These are phyloP conservation scores for Lipomyces kockii DNA, from an alignment of 805 yeast species.

Conservation along the genomic window DNA sequence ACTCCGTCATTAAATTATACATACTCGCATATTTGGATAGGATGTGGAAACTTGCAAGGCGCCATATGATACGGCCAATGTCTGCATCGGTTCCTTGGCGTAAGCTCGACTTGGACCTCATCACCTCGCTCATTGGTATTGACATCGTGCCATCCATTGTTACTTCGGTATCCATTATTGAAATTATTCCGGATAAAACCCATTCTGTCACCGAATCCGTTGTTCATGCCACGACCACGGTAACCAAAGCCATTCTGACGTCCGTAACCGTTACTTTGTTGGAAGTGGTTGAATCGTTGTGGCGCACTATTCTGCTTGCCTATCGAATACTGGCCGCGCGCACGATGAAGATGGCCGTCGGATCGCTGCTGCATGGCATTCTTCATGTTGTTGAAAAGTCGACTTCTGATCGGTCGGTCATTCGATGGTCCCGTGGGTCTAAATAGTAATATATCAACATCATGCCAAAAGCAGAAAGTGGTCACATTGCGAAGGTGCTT, in stretches of 20 bases:
- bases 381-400: background rate
- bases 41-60: slow-evolving; percentile 76
- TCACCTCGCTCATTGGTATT: slow-evolving; percentile 8
- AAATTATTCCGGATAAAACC: background rate
- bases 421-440: slow-evolving; percentile 3
- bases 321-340: slow-evolving; percentile 12
- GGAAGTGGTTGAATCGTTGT: background rate
- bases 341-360: slow-evolving; percentile 3
- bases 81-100: slow-evolving; percentile 39
- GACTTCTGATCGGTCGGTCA: background rate
- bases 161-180: slow-evolving; percentile 3
- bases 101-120: slow-evolving; percentile 2
- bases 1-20: background rate
- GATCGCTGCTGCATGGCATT: background rate
- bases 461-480: background rate
- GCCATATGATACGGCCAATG: slow-evolving; percentile 46
- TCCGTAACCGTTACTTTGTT: background rate
- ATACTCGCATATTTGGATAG: slow-evolving; percentile 72
- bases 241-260: slow-evolving; percentile 2
- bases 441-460: background rate
- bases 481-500: background rate
- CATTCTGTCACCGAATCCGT: background rate
- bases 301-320: slow-evolving; percentile 5
- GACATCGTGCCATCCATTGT: background rate
- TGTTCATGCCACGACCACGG: slow-evolving; percentile 3